phyloP scores from a whole-genome alignment of 1,139 yeast genomes.

The Nakaseomyces kungkrabaensis region DNA sequence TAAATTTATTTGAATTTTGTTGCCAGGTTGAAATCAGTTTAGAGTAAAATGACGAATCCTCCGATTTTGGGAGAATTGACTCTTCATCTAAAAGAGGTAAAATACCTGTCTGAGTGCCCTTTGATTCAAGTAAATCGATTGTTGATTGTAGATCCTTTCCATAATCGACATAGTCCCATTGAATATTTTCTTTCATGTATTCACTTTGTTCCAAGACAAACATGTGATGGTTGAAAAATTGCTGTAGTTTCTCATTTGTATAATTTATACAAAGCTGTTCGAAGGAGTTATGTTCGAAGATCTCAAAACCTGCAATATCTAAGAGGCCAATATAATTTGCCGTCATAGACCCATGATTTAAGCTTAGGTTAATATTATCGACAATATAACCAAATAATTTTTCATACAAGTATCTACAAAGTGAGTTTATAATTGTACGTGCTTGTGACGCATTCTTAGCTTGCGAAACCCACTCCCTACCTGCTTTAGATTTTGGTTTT shows the following conservation, averaged over 20 bases:
- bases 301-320: slow-evolving; percentile 97
- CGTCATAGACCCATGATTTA: slow-evolving; percentile 37
- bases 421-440: slow-evolving; percentile 71
- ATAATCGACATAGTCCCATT: slow-evolving; percentile 93
- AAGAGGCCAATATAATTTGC: slow-evolving; percentile 78
- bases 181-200: slow-evolving; percentile 83
- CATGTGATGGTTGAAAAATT: slow-evolving; percentile 95
- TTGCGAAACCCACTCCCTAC: slow-evolving; percentile 75
- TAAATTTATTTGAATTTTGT: slow-evolving; percentile 47
- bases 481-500: slow-evolving; percentile 84
- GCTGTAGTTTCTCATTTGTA: slow-evolving; percentile 93
- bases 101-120: slow-evolving; percentile 67
- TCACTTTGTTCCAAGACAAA: slow-evolving; percentile 95
- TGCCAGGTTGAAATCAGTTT: slow-evolving; percentile 64
- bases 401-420: slow-evolving; percentile 82
- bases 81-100: slow-evolving; percentile 88
- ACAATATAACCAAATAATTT: slow-evolving; percentile 73
- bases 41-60: slow-evolving; percentile 74
- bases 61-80: slow-evolving; percentile 86
- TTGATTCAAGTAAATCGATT: slow-evolving; percentile 77
- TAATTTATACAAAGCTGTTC: slow-evolving; percentile 95
- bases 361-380: slow-evolving; percentile 60
- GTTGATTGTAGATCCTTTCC: slow-evolving; percentile 96
- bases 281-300: slow-evolving; percentile 81
- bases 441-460: slow-evolving; percentile 76